phyloP scores from a whole-genome alignment of 164 flowering plant species.

The Umbilicus rupestris region DNA sequence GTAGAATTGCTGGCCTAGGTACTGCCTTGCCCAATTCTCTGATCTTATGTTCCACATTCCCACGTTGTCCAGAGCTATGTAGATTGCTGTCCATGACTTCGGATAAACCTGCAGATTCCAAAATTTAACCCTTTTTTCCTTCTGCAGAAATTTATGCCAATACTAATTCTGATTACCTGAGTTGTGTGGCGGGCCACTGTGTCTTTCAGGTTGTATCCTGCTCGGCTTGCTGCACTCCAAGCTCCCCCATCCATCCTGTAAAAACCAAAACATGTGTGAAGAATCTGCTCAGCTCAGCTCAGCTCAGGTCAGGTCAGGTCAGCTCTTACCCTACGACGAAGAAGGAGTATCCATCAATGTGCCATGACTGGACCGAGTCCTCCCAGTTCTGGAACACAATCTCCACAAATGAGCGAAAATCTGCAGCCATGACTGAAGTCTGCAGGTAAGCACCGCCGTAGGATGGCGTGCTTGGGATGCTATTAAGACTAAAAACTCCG shows the following conservation, averaged over 20 bases:
- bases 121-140: background rate
- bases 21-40: constrained; percentile 62
- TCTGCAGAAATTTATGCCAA: no score
- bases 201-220: constrained; percentile 48
- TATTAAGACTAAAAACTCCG: constrained; percentile 45
- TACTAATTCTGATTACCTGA: constrained; percentile 29
- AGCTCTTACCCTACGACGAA: constrained; percentile 57
- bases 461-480: constrained; percentile 43
- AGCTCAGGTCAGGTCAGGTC: no score
- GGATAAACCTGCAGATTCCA: constrained; percentile 47
- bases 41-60: constrained; percentile 81
- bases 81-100: constrained; percentile 65
- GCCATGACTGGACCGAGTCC: constrained; percentile 60
- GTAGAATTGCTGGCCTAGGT: constrained; percentile 69
- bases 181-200: constrained; percentile 52
- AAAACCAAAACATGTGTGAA: background rate
- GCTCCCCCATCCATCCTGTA: constrained; percentile 69
- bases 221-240: constrained; percentile 51
- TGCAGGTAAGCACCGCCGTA: constrained; percentile 34
- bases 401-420: constrained; percentile 46
- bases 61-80: constrained; percentile 57
- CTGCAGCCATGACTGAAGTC: constrained; percentile 48
- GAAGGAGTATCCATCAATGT: constrained; percentile 61
- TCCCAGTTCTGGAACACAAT: constrained; percentile 70
- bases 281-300: no score